phyloP scores from a whole-genome alignment of 176 grass and related monocot genomes.

The Lolium perenne region DNA sequence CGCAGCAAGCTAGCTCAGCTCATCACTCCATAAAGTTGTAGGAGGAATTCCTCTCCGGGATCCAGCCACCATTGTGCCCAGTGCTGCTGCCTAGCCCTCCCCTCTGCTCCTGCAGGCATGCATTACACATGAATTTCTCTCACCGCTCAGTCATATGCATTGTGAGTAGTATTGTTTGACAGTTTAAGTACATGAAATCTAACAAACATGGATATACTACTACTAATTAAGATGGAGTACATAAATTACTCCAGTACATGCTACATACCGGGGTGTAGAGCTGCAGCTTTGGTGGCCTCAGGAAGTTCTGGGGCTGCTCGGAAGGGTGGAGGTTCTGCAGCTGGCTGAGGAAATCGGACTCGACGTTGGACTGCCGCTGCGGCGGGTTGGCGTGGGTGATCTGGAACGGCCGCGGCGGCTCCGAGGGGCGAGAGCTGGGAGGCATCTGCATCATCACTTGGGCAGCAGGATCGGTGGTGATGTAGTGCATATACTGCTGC shows the following conservation, averaged over 20 bases:
- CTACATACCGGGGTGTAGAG: constrained; percentile 41
- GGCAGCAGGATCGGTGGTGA: constrained; percentile 40
- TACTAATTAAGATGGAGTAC: too few relatives aligned
- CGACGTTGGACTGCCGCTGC: constrained; percentile 47
- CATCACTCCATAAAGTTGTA: constrained; percentile 56
- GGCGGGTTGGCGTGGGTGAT: constrained; percentile 45
- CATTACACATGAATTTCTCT: constrained; percentile 6
- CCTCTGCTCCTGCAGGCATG: constrained; percentile 55
- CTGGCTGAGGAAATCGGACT: constrained; percentile 64
- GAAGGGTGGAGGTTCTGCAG: constrained; percentile 58
- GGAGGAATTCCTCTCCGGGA: constrained; percentile 51
- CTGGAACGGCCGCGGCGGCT: constrained; percentile 54
- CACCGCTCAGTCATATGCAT: background rate
- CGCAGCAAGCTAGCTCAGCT: background rate
- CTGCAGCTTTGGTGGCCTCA: constrained; percentile 58
- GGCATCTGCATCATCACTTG: constrained; percentile 39
- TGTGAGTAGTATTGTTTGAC: background rate
- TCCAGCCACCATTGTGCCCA: constrained; percentile 42
- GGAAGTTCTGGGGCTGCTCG: constrained; percentile 56
- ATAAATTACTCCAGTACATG: too few relatives aligned
- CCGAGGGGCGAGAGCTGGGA: constrained; percentile 37
- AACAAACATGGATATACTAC: background rate
- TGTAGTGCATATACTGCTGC: constrained; percentile 74
- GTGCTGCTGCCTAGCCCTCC: constrained; percentile 48
- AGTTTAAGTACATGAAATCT: background rate